Evolutionary conservation across 768 basidiomycete genomes (phyloP).

Genomic region (Lactarius indigo): DNA sequence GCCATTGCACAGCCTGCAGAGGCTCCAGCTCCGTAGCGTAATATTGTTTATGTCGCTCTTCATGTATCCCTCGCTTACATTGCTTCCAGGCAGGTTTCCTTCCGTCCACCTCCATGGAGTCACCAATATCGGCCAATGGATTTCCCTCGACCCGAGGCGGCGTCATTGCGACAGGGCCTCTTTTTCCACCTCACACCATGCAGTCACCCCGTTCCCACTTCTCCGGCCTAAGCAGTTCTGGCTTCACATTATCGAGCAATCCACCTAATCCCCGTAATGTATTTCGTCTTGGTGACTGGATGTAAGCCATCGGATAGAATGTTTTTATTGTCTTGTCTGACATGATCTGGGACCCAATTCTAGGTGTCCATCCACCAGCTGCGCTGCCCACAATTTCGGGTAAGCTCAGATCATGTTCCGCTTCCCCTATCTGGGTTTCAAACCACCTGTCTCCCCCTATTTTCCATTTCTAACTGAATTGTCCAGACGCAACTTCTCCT

Average conservation of each 20-base stretch:
- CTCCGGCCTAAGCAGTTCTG: conserved; percentile 6
- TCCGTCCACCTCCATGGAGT: neutral
- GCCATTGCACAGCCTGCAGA: conserved; percentile 53
- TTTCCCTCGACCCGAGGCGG: neutral
- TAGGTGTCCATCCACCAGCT: conserved; percentile 65
- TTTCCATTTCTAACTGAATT: conserved; percentile 37
- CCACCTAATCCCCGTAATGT: conserved; percentile 66
- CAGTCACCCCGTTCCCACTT: neutral
- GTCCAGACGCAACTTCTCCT: conserved; percentile 69
- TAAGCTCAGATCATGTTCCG: conserved; percentile 39
- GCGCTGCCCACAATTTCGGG: conserved; percentile 85
- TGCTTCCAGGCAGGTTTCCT: conserved; percentile 1
- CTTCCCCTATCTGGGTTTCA: conserved; percentile 31
- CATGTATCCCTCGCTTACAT: neutral
- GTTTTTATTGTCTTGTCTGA: conserved; percentile 3
- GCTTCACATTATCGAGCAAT: conserved; percentile 60
- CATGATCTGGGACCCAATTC: conserved; percentile 4
- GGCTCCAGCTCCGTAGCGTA: conserved; percentile 35
- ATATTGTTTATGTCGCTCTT: neutral
- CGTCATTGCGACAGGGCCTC: neutral
- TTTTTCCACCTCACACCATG: conserved; percentile 1
- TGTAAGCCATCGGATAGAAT: conserved; percentile 44
- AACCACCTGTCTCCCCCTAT: conserved; percentile 22
- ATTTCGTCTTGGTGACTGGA: conserved; percentile 73
- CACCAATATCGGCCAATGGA: conserved; percentile 8